Percentiles rank a stretch among this genome's conserved stretches.
phyloP scores from a whole-genome alignment of 495 filamentous ascomycete genomes.

The Cudoniella acicularis region DNA sequence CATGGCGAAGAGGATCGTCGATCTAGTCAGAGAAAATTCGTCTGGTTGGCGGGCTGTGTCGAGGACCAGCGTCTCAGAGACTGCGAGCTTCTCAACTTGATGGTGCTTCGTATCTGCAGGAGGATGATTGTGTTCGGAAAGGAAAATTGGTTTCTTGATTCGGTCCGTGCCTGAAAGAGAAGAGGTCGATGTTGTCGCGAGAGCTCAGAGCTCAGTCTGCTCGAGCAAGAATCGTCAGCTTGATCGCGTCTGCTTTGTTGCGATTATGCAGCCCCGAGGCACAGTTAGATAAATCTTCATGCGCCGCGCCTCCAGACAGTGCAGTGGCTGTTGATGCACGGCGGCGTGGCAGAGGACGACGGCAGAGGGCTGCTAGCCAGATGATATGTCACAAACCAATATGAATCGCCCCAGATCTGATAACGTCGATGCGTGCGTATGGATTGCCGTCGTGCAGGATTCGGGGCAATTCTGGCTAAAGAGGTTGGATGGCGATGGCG shows the following conservation, averaged over 20 bases:
- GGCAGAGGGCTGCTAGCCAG: background rate
- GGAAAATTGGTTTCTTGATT: background rate
- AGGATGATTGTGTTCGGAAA: background rate
- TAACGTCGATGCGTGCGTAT: background rate
- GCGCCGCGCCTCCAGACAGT: background rate
- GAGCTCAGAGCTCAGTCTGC: too few species aligned
- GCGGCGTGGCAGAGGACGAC: background rate
- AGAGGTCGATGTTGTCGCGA: too few species aligned
- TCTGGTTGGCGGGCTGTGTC: background rate
- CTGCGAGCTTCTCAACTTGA: background rate
- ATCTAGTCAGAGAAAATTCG: background rate
- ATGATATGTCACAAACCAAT: background rate
- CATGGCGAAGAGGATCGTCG: slow-evolving; percentile 3
- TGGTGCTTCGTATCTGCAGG: background rate
- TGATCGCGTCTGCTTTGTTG: background rate
- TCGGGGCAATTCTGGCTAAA: background rate
- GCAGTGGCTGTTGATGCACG: background rate
- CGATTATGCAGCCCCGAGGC: background rate
- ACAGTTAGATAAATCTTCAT: background rate
- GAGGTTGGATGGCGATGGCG: background rate
- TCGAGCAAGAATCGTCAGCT: too few species aligned
- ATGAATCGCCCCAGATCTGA: background rate
- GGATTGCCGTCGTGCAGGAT: background rate
- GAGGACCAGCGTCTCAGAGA: background rate
- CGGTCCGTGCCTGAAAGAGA: background rate